Conservation (phyloP, 805 yeast genomes). For the Scheffersomyces lignosus region DNA sequence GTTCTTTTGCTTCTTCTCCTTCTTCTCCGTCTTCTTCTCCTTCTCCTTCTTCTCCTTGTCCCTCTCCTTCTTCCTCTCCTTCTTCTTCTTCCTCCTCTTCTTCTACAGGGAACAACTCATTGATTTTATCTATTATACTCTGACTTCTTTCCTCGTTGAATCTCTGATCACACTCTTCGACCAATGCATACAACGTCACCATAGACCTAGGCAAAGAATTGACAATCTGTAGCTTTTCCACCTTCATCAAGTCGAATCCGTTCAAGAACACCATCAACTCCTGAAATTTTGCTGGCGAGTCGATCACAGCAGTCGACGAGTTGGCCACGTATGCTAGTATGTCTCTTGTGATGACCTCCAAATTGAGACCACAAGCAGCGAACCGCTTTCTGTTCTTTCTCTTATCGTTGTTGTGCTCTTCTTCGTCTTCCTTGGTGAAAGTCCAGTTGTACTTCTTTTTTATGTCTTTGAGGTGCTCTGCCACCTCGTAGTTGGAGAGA, state of each 20-base stretch:
- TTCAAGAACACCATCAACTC: slow-evolving; percentile 48
- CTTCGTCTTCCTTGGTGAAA: slow-evolving; percentile 33
- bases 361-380: slow-evolving; percentile 43
- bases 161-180: slow-evolving; percentile 92
- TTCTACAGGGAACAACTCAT: slow-evolving; percentile 51
- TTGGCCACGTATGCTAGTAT: slow-evolving; percentile 39
- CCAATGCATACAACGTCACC: slow-evolving; percentile 74
- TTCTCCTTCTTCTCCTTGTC: slow-evolving; percentile 18
- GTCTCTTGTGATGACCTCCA: slow-evolving; percentile 53
- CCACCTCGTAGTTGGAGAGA: slow-evolving; percentile 66
- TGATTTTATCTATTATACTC: slow-evolving; percentile 55
- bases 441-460: slow-evolving; percentile 50
- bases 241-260: slow-evolving; percentile 64
- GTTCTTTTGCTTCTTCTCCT: slow-evolving; percentile 6
- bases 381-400: slow-evolving; percentile 27
- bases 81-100: slow-evolving; percentile 28
- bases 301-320: slow-evolving; percentile 23
- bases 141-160: slow-evolving; percentile 68
- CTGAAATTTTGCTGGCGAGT: slow-evolving; percentile 21
- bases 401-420: slow-evolving; percentile 25
- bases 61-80: slow-evolving; percentile 24
- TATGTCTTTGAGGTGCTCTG: slow-evolving; percentile 49
- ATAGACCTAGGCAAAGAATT: slow-evolving; percentile 77
- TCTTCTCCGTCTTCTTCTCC: slow-evolving; percentile 22
- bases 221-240: slow-evolving; percentile 81